phyloP scores from a whole-genome alignment of 495 filamentous ascomycete species.

The Aspergillus ellipticus region DNA sequence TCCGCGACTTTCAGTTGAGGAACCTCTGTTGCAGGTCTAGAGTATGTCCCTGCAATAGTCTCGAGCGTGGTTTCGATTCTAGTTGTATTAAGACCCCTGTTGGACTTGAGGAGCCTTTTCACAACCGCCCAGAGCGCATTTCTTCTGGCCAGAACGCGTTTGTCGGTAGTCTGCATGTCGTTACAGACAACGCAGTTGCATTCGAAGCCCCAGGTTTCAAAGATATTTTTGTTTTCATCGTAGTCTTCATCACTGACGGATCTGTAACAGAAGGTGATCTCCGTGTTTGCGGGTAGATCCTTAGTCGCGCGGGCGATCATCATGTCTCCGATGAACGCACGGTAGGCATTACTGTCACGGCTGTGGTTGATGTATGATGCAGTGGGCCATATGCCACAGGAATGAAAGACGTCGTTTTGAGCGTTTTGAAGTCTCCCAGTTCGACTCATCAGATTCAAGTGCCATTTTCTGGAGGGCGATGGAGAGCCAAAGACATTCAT shows the following conservation, averaged over 20 bases:
- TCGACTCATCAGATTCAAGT: constrained; percentile 20
- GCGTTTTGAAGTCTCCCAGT: neutral
- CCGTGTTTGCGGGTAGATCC: constrained; percentile 44
- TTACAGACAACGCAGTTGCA: constrained; percentile 46
- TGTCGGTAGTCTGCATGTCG: constrained; percentile 13
- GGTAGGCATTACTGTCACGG: constrained; percentile 42
- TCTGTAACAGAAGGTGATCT: constrained; percentile 42
- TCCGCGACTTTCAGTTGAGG: neutral
- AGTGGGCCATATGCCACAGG: constrained; percentile 49
- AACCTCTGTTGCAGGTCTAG: neutral
- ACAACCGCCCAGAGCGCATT: no score
- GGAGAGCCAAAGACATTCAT: constrained; percentile 51
- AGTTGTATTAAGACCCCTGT: neutral
- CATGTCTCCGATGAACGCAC: constrained; percentile 58
- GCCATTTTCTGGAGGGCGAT: constrained; percentile 28
- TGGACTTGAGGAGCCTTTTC: constrained; percentile 3
- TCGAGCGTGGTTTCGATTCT: constrained; percentile 20
- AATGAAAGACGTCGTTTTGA: constrained; percentile 21
- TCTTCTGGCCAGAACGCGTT: neutral
- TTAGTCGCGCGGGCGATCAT: constrained; percentile 50
- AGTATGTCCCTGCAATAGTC: constrained; percentile 18
- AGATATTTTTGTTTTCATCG: constrained; percentile 10
- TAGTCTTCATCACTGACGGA: constrained; percentile 20
- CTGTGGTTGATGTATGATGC: constrained; percentile 57
- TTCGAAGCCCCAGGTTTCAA: constrained; percentile 43